A percentile compares a stretch with the other conserved stretches of the same genome.
These are phyloP conservation scores for Magnusiomyces paraingens DNA, from an alignment of 1,139 yeast genomes.

Conservation along the genomic window DNA sequence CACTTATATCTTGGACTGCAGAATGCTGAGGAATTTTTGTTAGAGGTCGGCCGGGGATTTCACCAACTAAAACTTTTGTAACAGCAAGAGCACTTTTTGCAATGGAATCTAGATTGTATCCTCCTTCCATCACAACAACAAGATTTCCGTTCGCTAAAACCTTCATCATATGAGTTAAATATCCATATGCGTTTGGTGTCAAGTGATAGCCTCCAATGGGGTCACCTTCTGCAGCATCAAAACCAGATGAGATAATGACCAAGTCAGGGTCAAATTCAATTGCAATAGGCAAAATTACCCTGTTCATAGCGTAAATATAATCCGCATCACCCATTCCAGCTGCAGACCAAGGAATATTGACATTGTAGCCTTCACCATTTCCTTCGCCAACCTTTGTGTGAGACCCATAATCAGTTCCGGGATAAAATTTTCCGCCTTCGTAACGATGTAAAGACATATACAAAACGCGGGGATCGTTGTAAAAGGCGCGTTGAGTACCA, in stretches of 20 bases:
- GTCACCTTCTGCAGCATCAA: slow-evolving; percentile 98
- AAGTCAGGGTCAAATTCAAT: slow-evolving; percentile 89
- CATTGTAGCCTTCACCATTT: slow-evolving; percentile 74
- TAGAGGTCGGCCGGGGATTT: slow-evolving; percentile 77
- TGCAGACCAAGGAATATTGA: slow-evolving; percentile 93
- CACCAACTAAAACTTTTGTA: slow-evolving; percentile 86
- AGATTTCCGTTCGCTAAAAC: slow-evolving; percentile 81
- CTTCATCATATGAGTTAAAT: slow-evolving; percentile 89
- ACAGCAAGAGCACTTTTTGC: slow-evolving; percentile 89
- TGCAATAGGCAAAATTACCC: slow-evolving; percentile 84
- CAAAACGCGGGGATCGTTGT: slow-evolving; percentile 81
- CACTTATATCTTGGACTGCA: slow-evolving; percentile 79
- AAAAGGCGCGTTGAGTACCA: slow-evolving; percentile 92
- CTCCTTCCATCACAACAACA: slow-evolving; percentile 92
- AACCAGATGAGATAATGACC: slow-evolving; percentile 89
- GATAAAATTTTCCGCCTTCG: slow-evolving; percentile 88
- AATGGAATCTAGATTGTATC: slow-evolving; percentile 87
- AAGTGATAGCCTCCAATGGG: slow-evolving; percentile 97
- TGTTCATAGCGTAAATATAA: slow-evolving; percentile 84
- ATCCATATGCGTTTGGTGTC: slow-evolving; percentile 92
- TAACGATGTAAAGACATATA: slow-evolving; percentile 84
- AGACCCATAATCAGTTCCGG: slow-evolving; percentile 82
- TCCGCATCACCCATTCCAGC: slow-evolving; percentile 96
- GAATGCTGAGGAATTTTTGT: slow-evolving; percentile 58
- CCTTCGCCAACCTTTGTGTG: slow-evolving; percentile 79